These are phyloP conservation scores for Inonotus obliquus DNA, from an alignment of 1,284 basidiomycete species.

Conservation along the genomic window DNA sequence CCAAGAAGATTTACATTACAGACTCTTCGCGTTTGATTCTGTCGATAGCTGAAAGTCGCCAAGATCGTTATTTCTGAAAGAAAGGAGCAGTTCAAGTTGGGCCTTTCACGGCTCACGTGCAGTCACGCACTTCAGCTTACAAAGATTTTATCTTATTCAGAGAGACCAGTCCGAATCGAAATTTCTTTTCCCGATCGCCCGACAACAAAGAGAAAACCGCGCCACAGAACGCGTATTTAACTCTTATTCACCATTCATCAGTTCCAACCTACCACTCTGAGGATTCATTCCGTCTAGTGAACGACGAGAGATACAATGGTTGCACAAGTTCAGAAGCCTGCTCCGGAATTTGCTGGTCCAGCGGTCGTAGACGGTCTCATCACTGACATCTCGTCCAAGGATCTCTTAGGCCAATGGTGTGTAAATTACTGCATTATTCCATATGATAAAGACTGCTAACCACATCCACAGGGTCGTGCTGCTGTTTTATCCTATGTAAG, in stretches of 20 bases:
- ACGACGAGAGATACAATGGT: slow-evolving; percentile 40
- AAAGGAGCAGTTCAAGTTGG: not conserved
- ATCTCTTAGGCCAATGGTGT: slow-evolving; percentile 82
- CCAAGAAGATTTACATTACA: not conserved
- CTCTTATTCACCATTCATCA: not conserved
- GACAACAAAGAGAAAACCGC: not conserved
- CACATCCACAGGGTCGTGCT: slow-evolving; percentile 58
- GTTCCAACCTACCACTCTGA: not conserved
- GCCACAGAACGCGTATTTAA: not conserved
- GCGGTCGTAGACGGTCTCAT: slow-evolving; percentile 76
- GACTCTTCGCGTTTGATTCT: not conserved
- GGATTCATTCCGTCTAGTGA: not conserved
- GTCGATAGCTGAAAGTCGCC: not conserved
- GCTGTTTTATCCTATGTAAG: slow-evolving; percentile 79
- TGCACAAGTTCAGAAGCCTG: slow-evolving; percentile 71
- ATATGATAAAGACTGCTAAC: slow-evolving; percentile 20
- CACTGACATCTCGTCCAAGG: slow-evolving; percentile 65
- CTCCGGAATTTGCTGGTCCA: slow-evolving; percentile 71
- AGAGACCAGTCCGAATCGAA: not conserved
- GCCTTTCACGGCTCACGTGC: not conserved
- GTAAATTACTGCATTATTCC: slow-evolving; percentile 18
- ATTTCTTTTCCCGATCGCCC: not conserved
- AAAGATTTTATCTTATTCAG: not conserved
- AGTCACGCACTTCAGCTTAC: not conserved
- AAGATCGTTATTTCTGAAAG: not conserved